Conservation (phyloP, 495 filamentous ascomycete species). For the Podospora appendiculata region DNA sequence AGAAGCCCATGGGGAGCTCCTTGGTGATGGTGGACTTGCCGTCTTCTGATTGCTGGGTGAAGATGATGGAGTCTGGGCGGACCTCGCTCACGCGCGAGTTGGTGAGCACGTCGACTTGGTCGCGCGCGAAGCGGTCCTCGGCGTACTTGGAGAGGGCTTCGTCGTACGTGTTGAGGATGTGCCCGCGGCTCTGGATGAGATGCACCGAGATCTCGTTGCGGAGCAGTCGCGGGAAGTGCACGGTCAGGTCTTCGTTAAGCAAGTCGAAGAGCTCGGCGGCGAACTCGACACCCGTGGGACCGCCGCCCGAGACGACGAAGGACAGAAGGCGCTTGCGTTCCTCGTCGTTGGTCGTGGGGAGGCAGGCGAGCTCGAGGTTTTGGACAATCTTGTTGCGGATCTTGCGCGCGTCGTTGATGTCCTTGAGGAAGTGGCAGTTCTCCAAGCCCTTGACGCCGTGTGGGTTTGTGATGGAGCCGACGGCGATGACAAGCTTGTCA, state of each 20-base stretch:
- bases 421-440: slow-evolving; percentile 89
- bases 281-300: slow-evolving; percentile 96
- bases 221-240: slow-evolving; percentile 78
- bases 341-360: slow-evolving; percentile 85
- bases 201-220: slow-evolving; percentile 97
- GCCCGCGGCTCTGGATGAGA: slow-evolving; percentile 83
- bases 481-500: slow-evolving; percentile 94
- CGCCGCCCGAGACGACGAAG: slow-evolving; percentile 91
- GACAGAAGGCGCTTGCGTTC: slow-evolving; percentile 83
- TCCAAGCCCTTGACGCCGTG: slow-evolving; percentile 96
- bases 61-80: slow-evolving; percentile 71
- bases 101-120: slow-evolving; percentile 82
- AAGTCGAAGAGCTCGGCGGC: slow-evolving; percentile 94
- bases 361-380: slow-evolving; percentile 86
- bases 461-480: slow-evolving; percentile 86
- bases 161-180: slow-evolving; percentile 98
- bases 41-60: slow-evolving; percentile 68
- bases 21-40: slow-evolving; percentile 66
- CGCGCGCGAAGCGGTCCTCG: slow-evolving; percentile 82
- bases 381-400: slow-evolving; percentile 88
- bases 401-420: slow-evolving; percentile 79
- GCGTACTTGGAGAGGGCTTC: slow-evolving; percentile 89
- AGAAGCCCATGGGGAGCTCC: slow-evolving; percentile 93
- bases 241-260: slow-evolving; percentile 86
- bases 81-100: slow-evolving; percentile 92